A percentile compares a stretch with the other conserved stretches of the same genome.
phyloP scores from a whole-genome alignment of 345 rosid species.

The Arabis alpina region DNA sequence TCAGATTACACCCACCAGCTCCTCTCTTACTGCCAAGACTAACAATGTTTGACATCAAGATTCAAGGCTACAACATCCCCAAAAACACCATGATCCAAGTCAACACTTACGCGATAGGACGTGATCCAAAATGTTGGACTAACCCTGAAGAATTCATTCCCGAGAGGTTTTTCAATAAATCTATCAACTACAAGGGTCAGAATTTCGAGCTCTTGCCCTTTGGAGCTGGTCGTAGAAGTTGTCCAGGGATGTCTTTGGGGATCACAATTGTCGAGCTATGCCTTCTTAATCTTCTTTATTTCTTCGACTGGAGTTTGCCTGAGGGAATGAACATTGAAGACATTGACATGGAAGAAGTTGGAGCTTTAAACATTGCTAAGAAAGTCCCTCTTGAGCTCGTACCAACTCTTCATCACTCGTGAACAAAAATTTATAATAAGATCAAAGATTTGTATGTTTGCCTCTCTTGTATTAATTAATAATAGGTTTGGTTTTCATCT shows the following conservation, averaged over 20 bases:
- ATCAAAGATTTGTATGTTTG: background rate
- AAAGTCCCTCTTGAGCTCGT: slow-evolving; percentile 28
- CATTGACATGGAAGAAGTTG: slow-evolving; percentile 28
- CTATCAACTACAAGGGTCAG: slow-evolving; percentile 48
- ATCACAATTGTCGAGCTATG: slow-evolving; percentile 27
- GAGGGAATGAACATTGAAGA: slow-evolving; percentile 25
- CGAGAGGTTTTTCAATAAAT: slow-evolving; percentile 45
- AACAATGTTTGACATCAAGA: slow-evolving; percentile 14
- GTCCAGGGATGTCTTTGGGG: slow-evolving; percentile 31
- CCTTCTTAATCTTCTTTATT: slow-evolving; percentile 34
- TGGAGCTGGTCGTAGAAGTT: slow-evolving; percentile 45
- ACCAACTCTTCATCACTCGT: background rate
- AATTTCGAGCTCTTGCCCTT: slow-evolving; percentile 53
- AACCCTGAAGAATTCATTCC: slow-evolving; percentile 48
- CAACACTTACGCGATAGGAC: slow-evolving; percentile 55
- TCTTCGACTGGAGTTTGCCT: slow-evolving; percentile 21
- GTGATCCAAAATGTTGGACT: slow-evolving; percentile 51
- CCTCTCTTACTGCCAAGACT: slow-evolving; percentile 27
- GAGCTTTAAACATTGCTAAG: slow-evolving; percentile 15
- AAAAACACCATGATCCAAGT: slow-evolving; percentile 16
- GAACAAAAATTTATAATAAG: background rate
- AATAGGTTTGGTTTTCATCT: too few species aligned
- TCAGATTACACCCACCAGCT: slow-evolving; percentile 35
- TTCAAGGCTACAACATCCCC: slow-evolving; percentile 30
- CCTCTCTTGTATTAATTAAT: too few species aligned